phyloP scores from a whole-genome alignment of 1,139 yeast species.

The Zygotorulaspora mrakii region DNA sequence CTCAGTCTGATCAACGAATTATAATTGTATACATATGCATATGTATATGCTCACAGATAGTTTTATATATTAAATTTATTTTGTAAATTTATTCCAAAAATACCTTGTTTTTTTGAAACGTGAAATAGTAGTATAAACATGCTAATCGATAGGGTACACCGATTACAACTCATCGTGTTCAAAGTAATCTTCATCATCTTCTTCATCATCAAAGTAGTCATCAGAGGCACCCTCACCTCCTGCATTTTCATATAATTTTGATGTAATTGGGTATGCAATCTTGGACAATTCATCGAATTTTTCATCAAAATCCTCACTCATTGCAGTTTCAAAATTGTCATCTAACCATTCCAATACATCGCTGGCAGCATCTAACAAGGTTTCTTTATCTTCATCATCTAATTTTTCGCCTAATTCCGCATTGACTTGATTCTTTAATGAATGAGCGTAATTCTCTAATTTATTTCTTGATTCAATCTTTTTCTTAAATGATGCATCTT shows the following conservation, averaged over 20 bases:
- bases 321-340: constrained; percentile 82
- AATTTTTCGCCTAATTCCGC: constrained; percentile 68
- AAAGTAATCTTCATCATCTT: constrained; percentile 46
- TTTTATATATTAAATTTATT: neutral
- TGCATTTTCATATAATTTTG: constrained; percentile 76
- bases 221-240: constrained; percentile 48
- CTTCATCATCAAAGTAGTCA: constrained; percentile 64
- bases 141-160: constrained; percentile 7
- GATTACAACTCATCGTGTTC: constrained; percentile 60
- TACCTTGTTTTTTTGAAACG: constrained; percentile 3
- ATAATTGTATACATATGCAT: too few species aligned
- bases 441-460: constrained; percentile 84
- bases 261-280: constrained; percentile 87
- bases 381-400: constrained; percentile 88
- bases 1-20: too few species aligned
- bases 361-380: constrained; percentile 80
- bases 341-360: constrained; percentile 82
- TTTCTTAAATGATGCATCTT: constrained; percentile 75
- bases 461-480: constrained; percentile 84
- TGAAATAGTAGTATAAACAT: constrained; percentile 10
- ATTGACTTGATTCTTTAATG: constrained; percentile 71
- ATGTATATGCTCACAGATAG: too few species aligned
- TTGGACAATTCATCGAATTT: constrained; percentile 83
- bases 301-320: constrained; percentile 90
- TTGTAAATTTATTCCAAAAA: constrained; percentile 2